These are phyloP conservation scores for Striga asiatica DNA, from an alignment of 257 asterid genomes.

Conservation along the genomic window DNA sequence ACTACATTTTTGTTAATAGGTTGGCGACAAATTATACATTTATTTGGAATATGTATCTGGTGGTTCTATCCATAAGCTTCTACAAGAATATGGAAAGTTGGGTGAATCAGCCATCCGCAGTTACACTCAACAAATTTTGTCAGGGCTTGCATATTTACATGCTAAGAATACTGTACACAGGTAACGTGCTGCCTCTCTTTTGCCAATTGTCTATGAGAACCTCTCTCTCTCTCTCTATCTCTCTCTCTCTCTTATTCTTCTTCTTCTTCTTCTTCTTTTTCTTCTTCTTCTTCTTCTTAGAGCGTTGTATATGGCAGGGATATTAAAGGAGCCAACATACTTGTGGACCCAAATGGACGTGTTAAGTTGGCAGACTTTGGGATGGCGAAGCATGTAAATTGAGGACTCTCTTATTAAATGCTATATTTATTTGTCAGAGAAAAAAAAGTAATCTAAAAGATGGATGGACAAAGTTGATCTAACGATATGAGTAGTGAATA, in stretches of 20 bases:
- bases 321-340: slow-evolving; percentile 97
- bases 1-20: slow-evolving; percentile 35
- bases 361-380: slow-evolving; percentile 95
- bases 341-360: slow-evolving; percentile 94
- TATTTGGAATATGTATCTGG: slow-evolving; percentile 94
- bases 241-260: too few relatives aligned
- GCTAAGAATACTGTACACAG: slow-evolving; percentile 87
- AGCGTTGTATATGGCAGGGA: slow-evolving; percentile 63
- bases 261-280: too few relatives aligned
- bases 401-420: slow-evolving; percentile 1
- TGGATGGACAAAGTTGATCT: slow-evolving; percentile 4
- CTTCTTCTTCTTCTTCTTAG: too few relatives aligned
- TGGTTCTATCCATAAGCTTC: slow-evolving; percentile 88
- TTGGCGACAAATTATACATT: slow-evolving; percentile 75
- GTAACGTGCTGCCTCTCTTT: slow-evolving; percentile 24
- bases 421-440: background rate
- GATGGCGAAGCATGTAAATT: slow-evolving; percentile 98
- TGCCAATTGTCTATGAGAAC: slow-evolving; percentile 13
- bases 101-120: slow-evolving; percentile 94
- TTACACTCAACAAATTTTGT: slow-evolving; percentile 88
- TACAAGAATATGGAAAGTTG: slow-evolving; percentile 86
- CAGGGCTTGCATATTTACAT: slow-evolving; percentile 89
- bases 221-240: too few relatives aligned
- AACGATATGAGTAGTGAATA: slow-evolving; percentile 10
- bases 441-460: slow-evolving; percentile 2